Percentiles rank a stretch among this genome's conserved stretches.
Evolutionary conservation across 2,329 filamentous ascomycete genomes (phyloP).

Genomic region (Cephalotrichum gorgonifer): DNA sequence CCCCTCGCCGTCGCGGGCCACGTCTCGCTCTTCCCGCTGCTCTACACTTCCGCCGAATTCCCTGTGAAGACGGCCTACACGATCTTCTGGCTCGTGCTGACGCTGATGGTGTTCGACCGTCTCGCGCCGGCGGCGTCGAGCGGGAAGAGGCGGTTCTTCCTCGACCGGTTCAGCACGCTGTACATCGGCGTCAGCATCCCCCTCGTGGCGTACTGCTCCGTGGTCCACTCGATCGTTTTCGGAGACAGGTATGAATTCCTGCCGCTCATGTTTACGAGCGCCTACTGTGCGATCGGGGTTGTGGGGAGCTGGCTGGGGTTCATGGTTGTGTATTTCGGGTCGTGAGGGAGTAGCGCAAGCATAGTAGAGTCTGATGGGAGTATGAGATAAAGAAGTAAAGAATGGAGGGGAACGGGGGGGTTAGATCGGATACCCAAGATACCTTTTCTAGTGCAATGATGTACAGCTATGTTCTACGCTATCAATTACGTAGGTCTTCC

Average conservation of each 20-base stretch:
- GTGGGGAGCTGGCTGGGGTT: constrained; percentile 94
- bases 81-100: constrained; percentile 78
- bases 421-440: not conserved
- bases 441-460: not conserved
- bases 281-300: constrained; percentile 88
- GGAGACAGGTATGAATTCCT: constrained; percentile 78
- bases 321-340: constrained; percentile 77
- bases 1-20: constrained; percentile 89
- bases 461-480: no score
- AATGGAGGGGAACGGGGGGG: no score
- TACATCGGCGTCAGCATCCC: constrained; percentile 89
- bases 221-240: constrained; percentile 76
- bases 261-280: constrained; percentile 93
- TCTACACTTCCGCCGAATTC: constrained; percentile 89
- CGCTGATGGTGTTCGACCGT: constrained; percentile 77
- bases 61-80: constrained; percentile 92
- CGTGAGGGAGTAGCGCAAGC: constrained; percentile 25
- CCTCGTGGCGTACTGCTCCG: constrained; percentile 76
- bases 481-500: no score
- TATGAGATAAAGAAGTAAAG: not conserved
- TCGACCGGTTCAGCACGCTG: constrained; percentile 81
- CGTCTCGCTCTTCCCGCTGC: constrained; percentile 85
- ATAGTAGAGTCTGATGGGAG: no score
- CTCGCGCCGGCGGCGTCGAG: constrained; percentile 69
- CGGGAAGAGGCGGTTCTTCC: constrained; percentile 65